A percentile compares a stretch with the other conserved stretches of the same genome.
phyloP scores from a whole-genome alignment of 208 protist species.

The Kentomonas sorsogonicus region DNA sequence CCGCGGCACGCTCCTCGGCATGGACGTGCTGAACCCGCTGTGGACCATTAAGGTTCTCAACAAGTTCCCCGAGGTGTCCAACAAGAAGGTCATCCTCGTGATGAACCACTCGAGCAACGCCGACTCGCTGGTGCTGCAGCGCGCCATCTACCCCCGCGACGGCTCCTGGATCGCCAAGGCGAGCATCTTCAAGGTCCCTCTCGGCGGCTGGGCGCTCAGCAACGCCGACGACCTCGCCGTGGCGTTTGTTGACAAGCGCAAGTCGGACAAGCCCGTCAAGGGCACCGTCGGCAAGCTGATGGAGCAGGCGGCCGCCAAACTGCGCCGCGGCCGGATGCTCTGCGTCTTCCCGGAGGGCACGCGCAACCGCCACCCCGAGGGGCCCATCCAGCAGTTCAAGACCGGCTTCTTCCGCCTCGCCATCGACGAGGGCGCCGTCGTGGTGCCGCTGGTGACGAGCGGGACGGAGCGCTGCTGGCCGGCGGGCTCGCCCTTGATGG shows the following conservation, averaged over 20 bases:
- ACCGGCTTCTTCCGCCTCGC: conserved; percentile 80
- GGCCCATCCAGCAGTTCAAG: conserved; percentile 59
- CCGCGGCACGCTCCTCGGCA: conserved; percentile 41
- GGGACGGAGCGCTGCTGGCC: conserved; percentile 78
- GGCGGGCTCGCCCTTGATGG: conserved; percentile 36
- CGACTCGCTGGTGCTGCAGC: conserved; percentile 73
- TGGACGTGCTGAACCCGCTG: conserved; percentile 80
- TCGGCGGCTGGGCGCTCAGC: conserved; percentile 76
- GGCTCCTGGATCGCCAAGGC: conserved; percentile 79
- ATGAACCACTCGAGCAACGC: conserved; percentile 82
- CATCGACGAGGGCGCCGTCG: conserved; percentile 64
- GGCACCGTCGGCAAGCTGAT: conserved; percentile 77
- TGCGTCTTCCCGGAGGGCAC: conserved; percentile 82
- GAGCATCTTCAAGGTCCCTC: conserved; percentile 73
- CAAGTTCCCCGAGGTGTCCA: conserved; percentile 58
- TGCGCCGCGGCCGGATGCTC: conserved; percentile 73
- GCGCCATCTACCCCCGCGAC: conserved; percentile 64
- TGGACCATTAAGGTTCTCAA: conserved; percentile 66
- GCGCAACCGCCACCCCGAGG: conserved; percentile 62
- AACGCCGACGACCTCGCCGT: conserved; percentile 76
- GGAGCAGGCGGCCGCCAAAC: conserved; percentile 50
- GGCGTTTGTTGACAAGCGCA: conserved; percentile 64
- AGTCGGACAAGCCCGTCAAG: conserved; percentile 68
- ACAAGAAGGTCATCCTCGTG: conserved; percentile 72
- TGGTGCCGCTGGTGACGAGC: conserved; percentile 77